phyloP scores from a whole-genome alignment of 805 yeast genomes.

The Nakazawaea pomicola region DNA sequence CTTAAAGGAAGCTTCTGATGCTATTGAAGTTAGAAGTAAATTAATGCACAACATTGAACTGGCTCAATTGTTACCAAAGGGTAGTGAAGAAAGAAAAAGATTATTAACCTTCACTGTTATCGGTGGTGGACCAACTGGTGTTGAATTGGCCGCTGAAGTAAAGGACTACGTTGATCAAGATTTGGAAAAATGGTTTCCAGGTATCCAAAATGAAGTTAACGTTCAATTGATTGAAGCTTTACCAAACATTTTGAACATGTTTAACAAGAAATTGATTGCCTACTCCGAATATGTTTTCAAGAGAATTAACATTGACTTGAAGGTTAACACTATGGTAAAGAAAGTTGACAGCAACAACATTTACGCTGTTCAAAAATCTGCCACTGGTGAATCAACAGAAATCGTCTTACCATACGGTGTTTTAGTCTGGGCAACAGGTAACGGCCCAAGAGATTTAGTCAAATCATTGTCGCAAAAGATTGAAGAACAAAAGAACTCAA shows the following conservation, averaged over 20 bases:
- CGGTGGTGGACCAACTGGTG: slow-evolving; percentile 99
- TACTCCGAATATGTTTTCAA: slow-evolving; percentile 79
- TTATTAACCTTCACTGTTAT: slow-evolving; percentile 86
- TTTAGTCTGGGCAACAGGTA: slow-evolving; percentile 97
- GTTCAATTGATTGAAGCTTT: slow-evolving; percentile 87
- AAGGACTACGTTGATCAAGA: slow-evolving; percentile 94
- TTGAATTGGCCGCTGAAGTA: slow-evolving; percentile 93
- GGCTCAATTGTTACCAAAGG: slow-evolving; percentile 74
- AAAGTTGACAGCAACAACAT: slow-evolving; percentile 72
- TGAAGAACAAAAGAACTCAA: slow-evolving; percentile 75
- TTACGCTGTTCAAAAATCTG: slow-evolving; percentile 61
- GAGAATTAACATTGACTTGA: slow-evolving; percentile 63
- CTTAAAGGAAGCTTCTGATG: slow-evolving; percentile 86
- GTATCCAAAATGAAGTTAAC: slow-evolving; percentile 72
- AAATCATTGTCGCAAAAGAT: slow-evolving; percentile 61
- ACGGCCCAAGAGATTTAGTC: slow-evolving; percentile 77
- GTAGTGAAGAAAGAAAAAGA: slow-evolving; percentile 73
- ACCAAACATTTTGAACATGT: slow-evolving; percentile 80
- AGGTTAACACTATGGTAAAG: slow-evolving; percentile 84
- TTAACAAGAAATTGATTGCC: slow-evolving; percentile 61
- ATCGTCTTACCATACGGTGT: slow-evolving; percentile 79
- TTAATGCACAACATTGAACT: slow-evolving; percentile 87
- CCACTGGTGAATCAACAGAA: slow-evolving; percentile 59
- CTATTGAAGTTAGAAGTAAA: slow-evolving; percentile 76
- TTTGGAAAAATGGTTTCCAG: slow-evolving; percentile 84